Base-by-base conservation (phyloP, 2,329 filamentous ascomycete species). In the Microsporum canis region DNA sequence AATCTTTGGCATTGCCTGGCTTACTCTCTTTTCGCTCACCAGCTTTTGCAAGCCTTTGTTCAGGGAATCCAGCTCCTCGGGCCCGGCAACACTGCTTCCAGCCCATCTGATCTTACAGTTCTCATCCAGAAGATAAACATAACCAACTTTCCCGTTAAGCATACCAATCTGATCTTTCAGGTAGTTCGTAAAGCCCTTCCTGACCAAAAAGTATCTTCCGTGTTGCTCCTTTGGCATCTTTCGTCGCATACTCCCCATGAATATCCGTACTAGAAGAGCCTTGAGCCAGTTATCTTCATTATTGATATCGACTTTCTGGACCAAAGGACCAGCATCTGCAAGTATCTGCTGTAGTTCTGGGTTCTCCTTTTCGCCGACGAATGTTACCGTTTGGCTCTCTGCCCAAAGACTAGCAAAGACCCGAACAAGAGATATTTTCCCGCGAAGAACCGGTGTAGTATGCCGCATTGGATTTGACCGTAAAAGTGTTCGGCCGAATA, bases 51-150 rank as follows among this genome's bases (percentile, higher is more conserved):
- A 63, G 1, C 74, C 75, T 31, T 71, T 69, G 60, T 78, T 77
- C 63, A 80, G 66, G 14, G 70, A 71, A 60, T 75, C 72, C 65
- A 76, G 66, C 70, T 77, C 76, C 27, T 66, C 68, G 36, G 69
- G 65, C 62, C 76, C 71, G 12, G 76, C 75, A 58, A 75, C 70
- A 43, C 74, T 77, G 64, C 91, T 95, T 3, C 89, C 94, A 0
- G 92, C 94, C 94, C 94, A 99, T 61, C 94, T 83, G 67, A 99
- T 95, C 75, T 85, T 88, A 73, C 91, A 96, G 65, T 91, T 80
- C 64, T 85, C 80, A 72, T 99, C 94, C 62, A 99, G 80, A 56
- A 99, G 80, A 74, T 96, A 99, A 3, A 91, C 87, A 76, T 96
- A 97, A 41, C 91, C 92, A 38, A 96, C 92, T 75, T 91, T 95